A percentile compares a stretch with the other conserved stretches of the same genome.
These are phyloP conservation scores for Penicillium sp. DNA, from an alignment of 2,329 filamentous ascomycete genomes.

Conservation along the genomic window DNA sequence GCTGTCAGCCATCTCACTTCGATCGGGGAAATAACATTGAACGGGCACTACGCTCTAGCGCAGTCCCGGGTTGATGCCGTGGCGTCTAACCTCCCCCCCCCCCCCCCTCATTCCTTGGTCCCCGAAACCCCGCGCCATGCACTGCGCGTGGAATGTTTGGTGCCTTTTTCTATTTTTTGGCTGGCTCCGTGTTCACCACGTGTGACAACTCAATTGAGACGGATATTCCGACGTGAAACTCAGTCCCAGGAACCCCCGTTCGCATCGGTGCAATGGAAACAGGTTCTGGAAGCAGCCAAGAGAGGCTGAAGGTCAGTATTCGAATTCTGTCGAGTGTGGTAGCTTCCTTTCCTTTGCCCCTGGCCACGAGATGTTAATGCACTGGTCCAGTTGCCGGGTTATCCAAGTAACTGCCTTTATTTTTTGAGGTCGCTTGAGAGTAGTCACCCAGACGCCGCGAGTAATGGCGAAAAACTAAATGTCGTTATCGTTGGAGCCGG, in stretches of 20 bases:
- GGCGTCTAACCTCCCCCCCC: too few relatives aligned
- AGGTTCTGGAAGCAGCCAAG: neutral
- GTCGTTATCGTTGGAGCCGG: constrained; percentile 34
- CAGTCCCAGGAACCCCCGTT: neutral
- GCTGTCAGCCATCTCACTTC: too few relatives aligned
- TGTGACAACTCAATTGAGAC: too few relatives aligned
- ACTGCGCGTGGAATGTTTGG: too few relatives aligned
- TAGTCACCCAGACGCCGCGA: neutral
- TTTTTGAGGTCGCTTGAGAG: neutral
- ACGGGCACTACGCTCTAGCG: too few relatives aligned
- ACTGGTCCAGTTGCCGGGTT: constrained; percentile 1
- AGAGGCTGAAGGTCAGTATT: neutral
- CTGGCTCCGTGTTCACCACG: too few relatives aligned
- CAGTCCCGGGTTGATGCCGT: too few relatives aligned
- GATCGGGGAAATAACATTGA: too few relatives aligned
- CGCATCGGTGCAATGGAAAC: neutral
- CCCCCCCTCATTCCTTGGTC: too few relatives aligned
- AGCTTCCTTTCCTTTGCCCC: neutral
- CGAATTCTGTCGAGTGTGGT: neutral
- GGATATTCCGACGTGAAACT: neutral
- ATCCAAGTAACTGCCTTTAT: constrained; percentile 4
- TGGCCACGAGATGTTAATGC: neutral
- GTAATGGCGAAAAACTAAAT: constrained; percentile 8
- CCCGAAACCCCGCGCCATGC: too few relatives aligned
- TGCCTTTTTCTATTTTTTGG: too few relatives aligned